Percentiles rank a stretch among this genome's conserved stretches.
These are phyloP conservation scores for Carex kokanica DNA, from an alignment of 176 grass and related monocot species.

Conservation along the genomic window DNA sequence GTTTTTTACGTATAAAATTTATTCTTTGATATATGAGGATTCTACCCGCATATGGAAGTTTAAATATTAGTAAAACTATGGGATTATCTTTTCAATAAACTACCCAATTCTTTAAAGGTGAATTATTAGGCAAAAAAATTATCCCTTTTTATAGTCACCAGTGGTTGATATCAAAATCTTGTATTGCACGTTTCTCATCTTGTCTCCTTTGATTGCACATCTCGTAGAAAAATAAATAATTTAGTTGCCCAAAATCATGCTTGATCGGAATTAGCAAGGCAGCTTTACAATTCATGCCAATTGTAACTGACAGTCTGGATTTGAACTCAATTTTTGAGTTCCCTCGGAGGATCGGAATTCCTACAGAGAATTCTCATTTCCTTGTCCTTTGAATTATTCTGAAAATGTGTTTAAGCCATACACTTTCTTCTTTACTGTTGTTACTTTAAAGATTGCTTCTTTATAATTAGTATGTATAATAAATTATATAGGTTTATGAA, in stretches of 20 bases:
- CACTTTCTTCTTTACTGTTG: background rate
- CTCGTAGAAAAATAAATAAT: background rate
- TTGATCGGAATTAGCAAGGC: too few species aligned
- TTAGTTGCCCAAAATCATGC: too few species aligned
- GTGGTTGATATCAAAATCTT: background rate
- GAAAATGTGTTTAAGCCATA: background rate
- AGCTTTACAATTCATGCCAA: too few species aligned
- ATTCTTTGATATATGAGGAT: background rate
- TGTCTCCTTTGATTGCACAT: background rate
- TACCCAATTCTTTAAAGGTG: background rate
- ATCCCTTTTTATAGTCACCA: background rate
- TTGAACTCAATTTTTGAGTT: too few species aligned
- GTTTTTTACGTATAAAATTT: background rate
- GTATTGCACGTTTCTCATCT: background rate
- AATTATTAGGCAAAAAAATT: background rate
- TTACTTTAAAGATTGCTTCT: background rate
- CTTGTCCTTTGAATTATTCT: background rate
- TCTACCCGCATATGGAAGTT: background rate
- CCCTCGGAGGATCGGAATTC: too few species aligned
- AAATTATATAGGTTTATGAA: conserved; percentile 32
- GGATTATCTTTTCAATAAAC: background rate
- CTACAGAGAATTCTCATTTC: background rate
- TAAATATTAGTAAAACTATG: background rate
- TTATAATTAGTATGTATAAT: background rate
- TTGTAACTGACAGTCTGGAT: too few species aligned